Evolutionary conservation across 2,329 filamentous ascomycete species (phyloP).

Genomic region (Macrophomina pseudophaseolina): DNA sequence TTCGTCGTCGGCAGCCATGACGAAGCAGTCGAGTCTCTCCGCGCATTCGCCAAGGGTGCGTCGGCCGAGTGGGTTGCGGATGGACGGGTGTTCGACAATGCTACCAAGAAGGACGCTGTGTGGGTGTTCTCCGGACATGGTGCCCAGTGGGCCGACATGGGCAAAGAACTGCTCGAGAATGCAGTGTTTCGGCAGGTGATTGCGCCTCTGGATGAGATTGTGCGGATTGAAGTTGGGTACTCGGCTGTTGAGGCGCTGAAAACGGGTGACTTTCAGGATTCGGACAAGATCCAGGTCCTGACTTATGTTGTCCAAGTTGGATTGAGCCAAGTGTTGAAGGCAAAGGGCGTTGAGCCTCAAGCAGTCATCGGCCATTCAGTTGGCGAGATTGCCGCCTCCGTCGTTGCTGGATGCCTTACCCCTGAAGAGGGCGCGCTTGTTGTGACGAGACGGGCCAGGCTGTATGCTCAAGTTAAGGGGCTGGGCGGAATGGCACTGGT

Average conservation of each 20-base stretch:
- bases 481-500: constrained; percentile 41
- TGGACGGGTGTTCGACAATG: constrained; percentile 28
- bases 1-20: constrained; percentile 33
- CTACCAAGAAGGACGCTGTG: constrained; percentile 32
- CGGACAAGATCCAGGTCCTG: constrained; percentile 40
- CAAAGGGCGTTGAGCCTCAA: constrained; percentile 38
- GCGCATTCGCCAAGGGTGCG: constrained; percentile 29
- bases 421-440: constrained; percentile 44
- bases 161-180: constrained; percentile 41
- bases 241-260: constrained; percentile 30
- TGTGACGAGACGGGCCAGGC: constrained; percentile 40
- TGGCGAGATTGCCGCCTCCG: constrained; percentile 49
- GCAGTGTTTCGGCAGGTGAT: constrained; percentile 36
- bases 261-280: constrained; percentile 34
- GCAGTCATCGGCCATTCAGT: constrained; percentile 51
- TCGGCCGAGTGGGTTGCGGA: constrained; percentile 6
- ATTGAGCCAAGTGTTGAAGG: constrained; percentile 38
- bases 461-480: constrained; percentile 42
- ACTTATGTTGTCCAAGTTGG: constrained; percentile 47
- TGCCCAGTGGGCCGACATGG: constrained; percentile 50
- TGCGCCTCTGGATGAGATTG: constrained; percentile 33
- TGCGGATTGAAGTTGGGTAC: constrained; percentile 33
- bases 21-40: constrained; percentile 33
- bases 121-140: constrained; percentile 54
- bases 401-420: constrained; percentile 42